Evolutionary conservation across 2,329 filamentous ascomycete genomes (phyloP), one percentile per base, ranked within the genome.

Genomic region (Paecilomyces niveus): DNA sequence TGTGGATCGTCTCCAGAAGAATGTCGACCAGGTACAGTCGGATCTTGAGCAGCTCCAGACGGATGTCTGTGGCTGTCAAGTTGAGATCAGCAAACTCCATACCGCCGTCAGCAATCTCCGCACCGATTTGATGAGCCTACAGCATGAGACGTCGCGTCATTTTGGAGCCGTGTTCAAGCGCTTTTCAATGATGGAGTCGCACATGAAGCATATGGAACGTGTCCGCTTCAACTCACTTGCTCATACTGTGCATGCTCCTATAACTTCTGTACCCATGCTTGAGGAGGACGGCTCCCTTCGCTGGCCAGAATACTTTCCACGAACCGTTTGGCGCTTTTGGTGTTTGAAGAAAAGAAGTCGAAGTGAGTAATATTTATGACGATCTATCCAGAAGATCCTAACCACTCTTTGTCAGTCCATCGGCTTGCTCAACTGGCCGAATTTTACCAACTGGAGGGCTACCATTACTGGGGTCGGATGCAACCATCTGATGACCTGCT

Each of bases 261-360:
- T 76, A 50, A 74, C 65, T 8, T 64, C 70, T 29, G 72, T 75
- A 2, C 74, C 74, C 1, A 60, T 70, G 31, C 64, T 75, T 31
- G 64, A 67, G 45, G 66, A 68, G 7, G 70, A 75, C 60, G 74
- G 74, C 11, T 62, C 70, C 6, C 59, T 75, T 18, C 64, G 65
- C 51, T 75, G 67, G 65, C 74, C 74, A 3, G 62, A 71, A 32
- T 74, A 72, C 55, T 75, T 76, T 51, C 74, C 74, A 21, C 61
- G 66, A 31, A 74, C 72, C 1, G 72, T 76, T 7, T 75, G 73
- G 73, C 68, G 72, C 51, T 76, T 76, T 58, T 76, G 74, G 74
- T 74, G 72, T 59, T 62, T 76, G 56, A 75, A 75, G 65, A 74
- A 74, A 64, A 66, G 69, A 62, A 75, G 69, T 62, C 63, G 72